A percentile compares a stretch with the other conserved stretches of the same genome.
Evolutionary conservation across 2,329 filamentous ascomycete genomes (phyloP).

Genomic region (Fusarium cyanostomum): DNA sequence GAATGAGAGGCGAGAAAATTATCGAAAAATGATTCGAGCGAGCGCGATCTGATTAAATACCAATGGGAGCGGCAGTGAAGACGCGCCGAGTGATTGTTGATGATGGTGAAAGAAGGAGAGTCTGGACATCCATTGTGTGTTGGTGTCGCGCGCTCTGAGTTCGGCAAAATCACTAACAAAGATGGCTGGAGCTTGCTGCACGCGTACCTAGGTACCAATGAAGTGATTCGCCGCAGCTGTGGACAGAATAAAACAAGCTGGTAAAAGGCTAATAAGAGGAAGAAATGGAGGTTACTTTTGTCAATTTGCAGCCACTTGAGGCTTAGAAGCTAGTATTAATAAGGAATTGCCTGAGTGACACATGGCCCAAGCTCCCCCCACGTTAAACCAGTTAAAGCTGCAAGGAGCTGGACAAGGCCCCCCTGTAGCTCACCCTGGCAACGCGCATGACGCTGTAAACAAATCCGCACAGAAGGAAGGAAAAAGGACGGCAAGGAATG

Average conservation of each 20-base stretch:
- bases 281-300: constrained; percentile 5
- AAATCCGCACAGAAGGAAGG: constrained; percentile 35
- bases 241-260: constrained; percentile 18
- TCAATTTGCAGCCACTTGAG: background rate
- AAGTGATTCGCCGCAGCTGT: background rate
- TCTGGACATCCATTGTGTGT: background rate
- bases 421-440: constrained; percentile 48
- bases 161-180: constrained; percentile 14
- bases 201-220: background rate
- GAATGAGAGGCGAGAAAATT: constrained; percentile 5
- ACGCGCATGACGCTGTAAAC: constrained; percentile 49
- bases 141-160: constrained; percentile 12
- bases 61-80: constrained; percentile 1
- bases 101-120: constrained; percentile 20
- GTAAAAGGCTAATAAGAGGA: no score
- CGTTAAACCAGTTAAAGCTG: constrained; percentile 21
- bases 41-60: background rate
- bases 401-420: constrained; percentile 14
- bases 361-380: constrained; percentile 29
- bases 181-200: constrained; percentile 29
- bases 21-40: constrained; percentile 14
- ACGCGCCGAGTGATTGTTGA: constrained; percentile 1
- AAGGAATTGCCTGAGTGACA: background rate
- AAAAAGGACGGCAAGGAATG: constrained; percentile 1
- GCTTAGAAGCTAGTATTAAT: background rate